A percentile compares a stretch with the other conserved stretches of the same genome.
phyloP scores from a whole-genome alignment of 2,329 filamentous ascomycete genomes.

The Epichloe gansuensis region DNA sequence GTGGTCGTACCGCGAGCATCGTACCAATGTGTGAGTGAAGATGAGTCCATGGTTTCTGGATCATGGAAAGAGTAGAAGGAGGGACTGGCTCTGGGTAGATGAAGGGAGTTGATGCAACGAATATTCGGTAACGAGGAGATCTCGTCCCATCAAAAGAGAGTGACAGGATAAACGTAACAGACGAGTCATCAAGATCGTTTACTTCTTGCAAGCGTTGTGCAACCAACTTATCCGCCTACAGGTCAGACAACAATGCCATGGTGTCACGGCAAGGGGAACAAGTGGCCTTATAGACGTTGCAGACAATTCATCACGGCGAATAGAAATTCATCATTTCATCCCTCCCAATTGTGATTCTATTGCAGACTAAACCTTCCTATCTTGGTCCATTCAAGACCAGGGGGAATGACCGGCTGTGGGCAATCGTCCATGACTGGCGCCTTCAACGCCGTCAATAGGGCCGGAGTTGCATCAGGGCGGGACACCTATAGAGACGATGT shows the following conservation, averaged over 20 bases:
- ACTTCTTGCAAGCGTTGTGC: neutral
- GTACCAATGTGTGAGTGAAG: neutral
- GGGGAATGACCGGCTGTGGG: neutral
- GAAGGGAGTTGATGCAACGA: neutral
- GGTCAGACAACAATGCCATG: neutral
- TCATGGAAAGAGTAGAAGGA: neutral
- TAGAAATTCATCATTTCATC: neutral
- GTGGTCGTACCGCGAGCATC: neutral
- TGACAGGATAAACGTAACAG: neutral
- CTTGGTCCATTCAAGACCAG: neutral
- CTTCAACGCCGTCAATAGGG: neutral
- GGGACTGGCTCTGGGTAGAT: neutral
- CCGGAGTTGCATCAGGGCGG: neutral
- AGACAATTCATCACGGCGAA: neutral
- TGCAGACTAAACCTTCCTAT: neutral
- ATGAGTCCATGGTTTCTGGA: constrained; percentile 1
- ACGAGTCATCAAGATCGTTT: neutral
- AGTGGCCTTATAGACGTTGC: neutral
- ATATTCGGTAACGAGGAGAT: neutral
- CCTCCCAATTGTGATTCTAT: neutral
- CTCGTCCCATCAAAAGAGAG: neutral
- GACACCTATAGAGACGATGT: neutral
- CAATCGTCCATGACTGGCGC: neutral
- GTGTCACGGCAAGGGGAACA: constrained; percentile 3
- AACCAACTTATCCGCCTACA: neutral